A percentile compares a stretch with the other conserved stretches of the same genome.
These are phyloP conservation scores for Lichtheimia ornata DNA, from an alignment of 371 early-diverging fungal genomes.

Conservation along the genomic window DNA sequence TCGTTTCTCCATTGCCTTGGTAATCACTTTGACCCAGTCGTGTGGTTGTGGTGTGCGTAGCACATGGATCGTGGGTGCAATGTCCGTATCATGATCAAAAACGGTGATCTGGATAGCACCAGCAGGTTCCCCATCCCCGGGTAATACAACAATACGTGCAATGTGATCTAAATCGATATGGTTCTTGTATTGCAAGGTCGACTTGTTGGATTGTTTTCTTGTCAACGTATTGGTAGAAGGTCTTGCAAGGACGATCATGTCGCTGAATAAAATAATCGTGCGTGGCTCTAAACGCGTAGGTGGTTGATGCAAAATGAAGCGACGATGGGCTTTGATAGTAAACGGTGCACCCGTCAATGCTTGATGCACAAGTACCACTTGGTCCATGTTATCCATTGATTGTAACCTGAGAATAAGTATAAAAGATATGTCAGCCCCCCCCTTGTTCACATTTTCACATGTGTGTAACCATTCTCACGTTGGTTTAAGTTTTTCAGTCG, in stretches of 20 bases:
- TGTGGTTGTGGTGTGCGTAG: not conserved
- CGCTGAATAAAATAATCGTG: not conserved
- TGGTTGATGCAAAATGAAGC: conserved; percentile 28
- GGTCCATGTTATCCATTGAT: conserved; percentile 40
- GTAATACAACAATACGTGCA: not conserved
- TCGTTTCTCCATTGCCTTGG: too few species aligned
- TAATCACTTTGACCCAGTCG: not conserved
- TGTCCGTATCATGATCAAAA: not conserved
- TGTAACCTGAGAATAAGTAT: conserved; percentile 21
- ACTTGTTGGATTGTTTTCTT: conserved; percentile 1
- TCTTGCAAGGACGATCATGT: not conserved
- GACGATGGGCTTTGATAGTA: conserved; percentile 35
- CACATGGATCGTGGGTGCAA: not conserved
- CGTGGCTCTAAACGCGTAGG: not conserved
- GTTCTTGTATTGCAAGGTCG: conserved; percentile 1
- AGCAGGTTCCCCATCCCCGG: not conserved
- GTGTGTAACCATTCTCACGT: conserved; percentile 23
- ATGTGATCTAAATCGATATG: not conserved
- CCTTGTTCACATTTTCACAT: not conserved
- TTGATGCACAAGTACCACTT: conserved; percentile 40
- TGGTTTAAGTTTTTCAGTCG: conserved; percentile 22
- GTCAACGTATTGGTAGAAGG: too few species aligned
- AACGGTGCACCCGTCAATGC: conserved; percentile 36
- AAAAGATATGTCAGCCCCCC: not conserved
- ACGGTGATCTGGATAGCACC: not conserved